Percentiles rank a stretch among this genome's conserved stretches.
phyloP scores from a whole-genome alignment of 805 yeast genomes.

The Saccharomycopsis fibuligera region DNA sequence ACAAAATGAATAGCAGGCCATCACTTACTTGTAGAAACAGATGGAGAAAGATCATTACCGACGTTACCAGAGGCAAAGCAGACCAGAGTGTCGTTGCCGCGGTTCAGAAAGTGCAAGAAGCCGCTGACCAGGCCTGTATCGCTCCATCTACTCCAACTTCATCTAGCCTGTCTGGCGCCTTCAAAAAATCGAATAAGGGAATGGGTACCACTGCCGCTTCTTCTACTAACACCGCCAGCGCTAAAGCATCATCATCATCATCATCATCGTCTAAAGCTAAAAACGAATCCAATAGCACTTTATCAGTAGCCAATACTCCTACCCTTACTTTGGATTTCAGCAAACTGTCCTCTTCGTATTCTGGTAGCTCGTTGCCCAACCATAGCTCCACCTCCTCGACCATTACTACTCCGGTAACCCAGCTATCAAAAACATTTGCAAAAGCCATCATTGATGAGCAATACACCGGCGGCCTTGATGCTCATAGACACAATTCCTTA shows the following conservation, averaged over 20 bases:
- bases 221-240: too few relatives aligned
- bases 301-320: conserved; percentile 1
- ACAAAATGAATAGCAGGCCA: conserved; percentile 70
- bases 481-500: neutral
- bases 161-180: too few relatives aligned
- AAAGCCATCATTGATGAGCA: conserved; percentile 17
- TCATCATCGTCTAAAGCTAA: neutral
- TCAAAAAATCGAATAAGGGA: too few relatives aligned
- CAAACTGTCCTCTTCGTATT: neutral
- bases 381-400: neutral
- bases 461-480: conserved; percentile 24
- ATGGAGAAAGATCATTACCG: conserved; percentile 82
- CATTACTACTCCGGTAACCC: conserved; percentile 14
- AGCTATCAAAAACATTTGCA: conserved; percentile 13
- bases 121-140: neutral
- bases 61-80: conserved; percentile 64
- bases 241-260: neutral
- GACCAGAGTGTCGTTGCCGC: conserved; percentile 47
- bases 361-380: neutral
- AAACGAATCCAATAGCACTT: neutral
- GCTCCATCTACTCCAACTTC: neutral
- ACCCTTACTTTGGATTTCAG: neutral
- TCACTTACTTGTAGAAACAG: conserved; percentile 86
- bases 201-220: too few relatives aligned
- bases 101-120: conserved; percentile 34